Percentiles rank a stretch among this genome's conserved stretches.
These are phyloP conservation scores for Amphirosellinia nigrospora DNA, from an alignment of 495 filamentous ascomycete species.

Conservation along the genomic window DNA sequence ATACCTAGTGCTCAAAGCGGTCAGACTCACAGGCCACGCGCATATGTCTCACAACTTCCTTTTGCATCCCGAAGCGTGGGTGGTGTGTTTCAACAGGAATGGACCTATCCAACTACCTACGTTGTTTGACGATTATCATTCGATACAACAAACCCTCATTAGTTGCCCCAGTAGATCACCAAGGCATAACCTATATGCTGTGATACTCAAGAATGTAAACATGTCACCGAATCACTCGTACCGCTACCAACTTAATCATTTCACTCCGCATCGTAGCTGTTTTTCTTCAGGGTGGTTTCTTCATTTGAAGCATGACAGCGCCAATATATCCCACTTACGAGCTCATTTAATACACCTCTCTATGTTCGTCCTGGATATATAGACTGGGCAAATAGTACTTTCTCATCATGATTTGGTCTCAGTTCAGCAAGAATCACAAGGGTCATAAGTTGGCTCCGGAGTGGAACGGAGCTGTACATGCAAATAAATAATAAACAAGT, in stretches of 20 bases:
- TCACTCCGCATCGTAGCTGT: neutral
- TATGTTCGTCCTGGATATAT: neutral
- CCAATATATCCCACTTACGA: neutral
- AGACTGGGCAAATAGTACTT: neutral
- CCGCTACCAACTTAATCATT: conserved; percentile 1
- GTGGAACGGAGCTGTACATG: neutral
- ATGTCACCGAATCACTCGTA: conserved; percentile 10
- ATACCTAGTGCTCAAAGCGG: neutral
- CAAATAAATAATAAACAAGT: neutral
- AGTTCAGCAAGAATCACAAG: neutral
- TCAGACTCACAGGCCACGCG: neutral
- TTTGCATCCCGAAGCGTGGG: neutral
- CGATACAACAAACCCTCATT: neutral
- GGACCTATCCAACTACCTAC: neutral
- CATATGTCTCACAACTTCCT: neutral
- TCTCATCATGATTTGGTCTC: neutral
- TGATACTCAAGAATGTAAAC: neutral
- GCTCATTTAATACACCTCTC: neutral
- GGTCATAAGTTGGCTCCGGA: neutral
- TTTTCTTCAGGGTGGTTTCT: neutral
- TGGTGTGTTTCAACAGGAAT: neutral
- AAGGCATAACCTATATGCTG: neutral
- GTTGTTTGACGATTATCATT: neutral
- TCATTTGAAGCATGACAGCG: neutral
- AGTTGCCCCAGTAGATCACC: neutral